Base-by-base conservation (phyloP, 805 yeast genomes). In the Ogataea minuta region DNA sequence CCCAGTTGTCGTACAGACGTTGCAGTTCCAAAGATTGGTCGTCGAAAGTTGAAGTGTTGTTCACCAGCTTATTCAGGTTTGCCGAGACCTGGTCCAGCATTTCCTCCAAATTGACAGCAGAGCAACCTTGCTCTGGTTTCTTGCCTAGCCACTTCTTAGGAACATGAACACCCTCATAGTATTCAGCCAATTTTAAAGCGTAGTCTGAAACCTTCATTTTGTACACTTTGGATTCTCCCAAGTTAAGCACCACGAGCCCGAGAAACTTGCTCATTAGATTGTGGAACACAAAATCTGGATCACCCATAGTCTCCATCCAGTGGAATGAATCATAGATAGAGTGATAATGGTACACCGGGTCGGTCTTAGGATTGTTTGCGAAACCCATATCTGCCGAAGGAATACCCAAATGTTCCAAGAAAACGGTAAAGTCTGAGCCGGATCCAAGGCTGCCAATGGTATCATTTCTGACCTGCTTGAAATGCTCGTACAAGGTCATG, bases 281-380 rank as follows among this genome's bases (percentile, higher is more conserved):
- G 59, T 84, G 90, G 46, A 60, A 70, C 28, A 66, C 66, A 63
- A 79, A 81, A 0, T 73, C 79, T 10, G 83, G 81, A 54, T 83
- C 90, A 20, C 77, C 84, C 55, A 59, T 72, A 4, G 61, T 66
- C 25, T 69, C 67, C 81, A 83, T 80, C 91, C 91, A 84, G 47
- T 77, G 67, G 57, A 64, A 77, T 1, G 86, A 79, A 59, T 82
- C 89, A 54, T 80, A 84, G 56, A 80, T 77, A 12, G 90, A 81
- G 56, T 84, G 91, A 57, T 84, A 81, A 44, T 81, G 90, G 55
- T 83, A 83, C 6, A 81, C 76, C 0, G 88, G 70, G 35, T 79
- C 83, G 7, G 57, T 64, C 9, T 55, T 51, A 8, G 68, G 64
- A 13, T 52, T 59, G 28, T 54, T 53, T 5, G 28, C 33, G 54